These are phyloP conservation scores for Trichosanthes cucumerina DNA, from an alignment of 306 rosid genomes.

Conservation along the genomic window DNA sequence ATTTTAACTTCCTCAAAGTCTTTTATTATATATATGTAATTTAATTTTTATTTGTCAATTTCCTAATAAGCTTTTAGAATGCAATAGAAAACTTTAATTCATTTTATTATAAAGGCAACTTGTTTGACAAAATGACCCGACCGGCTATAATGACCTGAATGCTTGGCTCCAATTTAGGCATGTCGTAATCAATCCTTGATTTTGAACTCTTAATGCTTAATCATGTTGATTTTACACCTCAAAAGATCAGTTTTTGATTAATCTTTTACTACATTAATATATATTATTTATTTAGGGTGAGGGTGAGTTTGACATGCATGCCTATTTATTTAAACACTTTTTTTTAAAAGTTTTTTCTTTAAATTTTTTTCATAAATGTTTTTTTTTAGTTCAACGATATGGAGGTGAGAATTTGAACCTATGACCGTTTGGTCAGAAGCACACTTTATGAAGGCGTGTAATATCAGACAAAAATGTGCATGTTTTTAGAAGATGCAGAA, in stretches of 20 bases:
- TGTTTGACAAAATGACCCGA: constrained; percentile 16
- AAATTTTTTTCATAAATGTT: too few relatives aligned
- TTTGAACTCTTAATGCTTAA: neutral
- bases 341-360: too few relatives aligned
- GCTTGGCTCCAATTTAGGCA: constrained; percentile 13
- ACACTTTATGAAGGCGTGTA: too few relatives aligned
- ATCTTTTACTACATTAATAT: too few relatives aligned
- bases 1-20: neutral
- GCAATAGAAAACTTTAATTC: neutral
- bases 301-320: too few relatives aligned
- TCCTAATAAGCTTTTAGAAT: neutral
- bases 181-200: neutral
- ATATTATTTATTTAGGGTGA: too few relatives aligned
- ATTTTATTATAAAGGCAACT: neutral
- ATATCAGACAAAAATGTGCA: too few relatives aligned
- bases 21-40: neutral
- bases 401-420: too few relatives aligned
- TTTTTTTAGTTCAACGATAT: too few relatives aligned
- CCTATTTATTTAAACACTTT: too few relatives aligned
- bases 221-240: neutral
- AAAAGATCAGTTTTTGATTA: neutral
- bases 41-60: neutral
- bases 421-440: too few relatives aligned
- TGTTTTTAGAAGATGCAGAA: too few relatives aligned
- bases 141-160: constrained; percentile 23